phyloP scores from a whole-genome alignment of 306 rosid genomes.

The Gastrolobium villosum region DNA sequence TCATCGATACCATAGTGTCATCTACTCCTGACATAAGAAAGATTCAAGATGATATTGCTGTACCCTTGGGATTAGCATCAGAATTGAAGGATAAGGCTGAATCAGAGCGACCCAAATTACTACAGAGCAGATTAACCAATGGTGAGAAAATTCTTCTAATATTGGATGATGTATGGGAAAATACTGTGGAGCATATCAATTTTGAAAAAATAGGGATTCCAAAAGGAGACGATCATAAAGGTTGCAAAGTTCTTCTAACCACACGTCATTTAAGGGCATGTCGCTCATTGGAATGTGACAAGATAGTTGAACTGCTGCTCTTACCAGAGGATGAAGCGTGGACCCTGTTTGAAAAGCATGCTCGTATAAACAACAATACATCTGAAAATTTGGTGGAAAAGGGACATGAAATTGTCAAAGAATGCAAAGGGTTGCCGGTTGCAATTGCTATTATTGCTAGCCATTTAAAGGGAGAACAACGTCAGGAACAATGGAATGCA shows the following conservation, averaged over 20 bases:
- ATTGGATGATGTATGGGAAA: slow-evolving; percentile 46
- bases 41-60: no score
- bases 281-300: background rate
- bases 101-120: no score
- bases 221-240: background rate
- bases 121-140: no score
- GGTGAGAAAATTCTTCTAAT: slow-evolving; percentile 41
- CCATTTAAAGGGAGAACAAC: background rate
- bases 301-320: background rate
- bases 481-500: background rate
- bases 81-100: no score
- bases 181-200: no score
- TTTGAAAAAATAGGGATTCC: slow-evolving; percentile 36
- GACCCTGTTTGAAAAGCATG: no score
- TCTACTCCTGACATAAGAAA: no score
- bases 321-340: slow-evolving; percentile 12
- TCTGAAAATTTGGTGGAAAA: background rate
- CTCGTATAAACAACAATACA: background rate
- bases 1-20: background rate
- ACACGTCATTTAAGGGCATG: background rate
- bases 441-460: slow-evolving; percentile 16
- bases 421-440: slow-evolving; percentile 43
- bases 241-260: slow-evolving; percentile 28
- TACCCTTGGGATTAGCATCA: no score
- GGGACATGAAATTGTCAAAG: background rate